Conservation (phyloP, 1,284 basidiomycete species). For the Heliocybe sulcata region DNA sequence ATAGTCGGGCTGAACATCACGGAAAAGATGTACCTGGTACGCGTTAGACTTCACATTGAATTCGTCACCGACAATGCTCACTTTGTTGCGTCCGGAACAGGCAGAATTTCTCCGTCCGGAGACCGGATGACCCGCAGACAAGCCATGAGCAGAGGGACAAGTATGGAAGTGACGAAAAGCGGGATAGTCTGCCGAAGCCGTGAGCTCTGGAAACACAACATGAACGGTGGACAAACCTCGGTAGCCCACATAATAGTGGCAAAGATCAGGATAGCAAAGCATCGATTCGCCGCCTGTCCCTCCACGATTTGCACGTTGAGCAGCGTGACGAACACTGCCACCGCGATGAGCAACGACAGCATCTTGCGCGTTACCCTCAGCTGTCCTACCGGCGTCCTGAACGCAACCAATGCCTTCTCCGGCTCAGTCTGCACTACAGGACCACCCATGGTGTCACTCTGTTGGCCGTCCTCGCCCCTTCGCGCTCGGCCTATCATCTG, state of each 20-base stretch:
- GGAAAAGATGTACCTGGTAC: slow-evolving; percentile 62
- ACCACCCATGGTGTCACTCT: slow-evolving; percentile 32
- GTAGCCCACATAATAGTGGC: slow-evolving; percentile 96
- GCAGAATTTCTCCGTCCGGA: slow-evolving; percentile 43
- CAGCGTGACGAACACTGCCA: slow-evolving; percentile 50
- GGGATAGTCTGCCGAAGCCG: slow-evolving; percentile 73
- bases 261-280: slow-evolving; percentile 86
- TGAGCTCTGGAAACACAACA: too few species aligned
- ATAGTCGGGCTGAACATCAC: slow-evolving; percentile 90
- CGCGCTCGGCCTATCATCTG: slow-evolving; percentile 94
- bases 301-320: slow-evolving; percentile 59
- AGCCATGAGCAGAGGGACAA: slow-evolving; percentile 90
- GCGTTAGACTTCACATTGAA: neutral
- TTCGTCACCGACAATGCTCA: slow-evolving; percentile 27
- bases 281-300: slow-evolving; percentile 79
- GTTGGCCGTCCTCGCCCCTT: slow-evolving; percentile 43
- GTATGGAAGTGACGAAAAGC: slow-evolving; percentile 90
- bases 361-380: slow-evolving; percentile 62
- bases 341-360: slow-evolving; percentile 50
- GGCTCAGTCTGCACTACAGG: slow-evolving; percentile 43
- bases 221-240: slow-evolving; percentile 47
- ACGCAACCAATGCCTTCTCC: slow-evolving; percentile 40
- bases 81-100: slow-evolving; percentile 77
- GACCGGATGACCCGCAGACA: slow-evolving; percentile 76
- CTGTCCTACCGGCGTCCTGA: slow-evolving; percentile 56